Percentiles rank a stretch among this genome's conserved stretches.
phyloP scores from a whole-genome alignment of 1,139 yeast genomes.

The Yamadazyma buinensis region DNA sequence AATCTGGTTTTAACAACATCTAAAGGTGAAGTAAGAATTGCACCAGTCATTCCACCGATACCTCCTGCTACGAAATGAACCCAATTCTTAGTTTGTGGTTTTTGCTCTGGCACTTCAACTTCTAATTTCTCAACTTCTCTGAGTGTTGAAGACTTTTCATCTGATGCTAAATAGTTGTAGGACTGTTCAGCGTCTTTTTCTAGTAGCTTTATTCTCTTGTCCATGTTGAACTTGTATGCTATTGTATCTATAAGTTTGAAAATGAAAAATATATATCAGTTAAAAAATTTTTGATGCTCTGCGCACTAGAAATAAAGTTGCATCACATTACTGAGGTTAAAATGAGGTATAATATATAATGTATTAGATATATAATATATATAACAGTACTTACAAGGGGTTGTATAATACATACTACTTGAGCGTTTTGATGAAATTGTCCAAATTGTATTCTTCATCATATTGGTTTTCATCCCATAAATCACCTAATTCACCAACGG shows the following conservation, averaged over 20 bases:
- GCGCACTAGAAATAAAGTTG: too few species aligned
- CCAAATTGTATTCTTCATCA: conserved; percentile 94
- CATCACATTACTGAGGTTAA: too few species aligned
- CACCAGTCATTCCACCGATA: conserved; percentile 97
- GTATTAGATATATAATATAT: neutral
- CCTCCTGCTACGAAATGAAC: conserved; percentile 99
- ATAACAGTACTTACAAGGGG: neutral
- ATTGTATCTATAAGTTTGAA: neutral
- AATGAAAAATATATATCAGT: too few species aligned
- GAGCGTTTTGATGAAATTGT: conserved; percentile 81
- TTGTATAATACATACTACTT: too few species aligned
- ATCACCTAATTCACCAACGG: conserved; percentile 86
- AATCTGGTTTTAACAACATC: conserved; percentile 95
- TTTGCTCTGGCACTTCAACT: conserved; percentile 13
- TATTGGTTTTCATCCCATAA: conserved; percentile 96
- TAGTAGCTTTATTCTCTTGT: conserved; percentile 21
- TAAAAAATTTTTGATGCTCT: conserved; percentile 3
- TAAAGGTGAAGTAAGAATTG: conserved; percentile 87
- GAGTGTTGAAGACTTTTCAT: conserved; percentile 56
- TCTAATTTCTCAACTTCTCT: conserved; percentile 22
- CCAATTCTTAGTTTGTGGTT: conserved; percentile 65
- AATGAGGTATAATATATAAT: too few species aligned
- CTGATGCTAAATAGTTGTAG: conserved; percentile 62
- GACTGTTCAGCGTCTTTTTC: conserved; percentile 58
- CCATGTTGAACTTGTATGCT: too few species aligned